Evolutionary conservation across 2,329 filamentous ascomycete genomes (phyloP).

Genomic region (Aureobasidium sp.): DNA sequence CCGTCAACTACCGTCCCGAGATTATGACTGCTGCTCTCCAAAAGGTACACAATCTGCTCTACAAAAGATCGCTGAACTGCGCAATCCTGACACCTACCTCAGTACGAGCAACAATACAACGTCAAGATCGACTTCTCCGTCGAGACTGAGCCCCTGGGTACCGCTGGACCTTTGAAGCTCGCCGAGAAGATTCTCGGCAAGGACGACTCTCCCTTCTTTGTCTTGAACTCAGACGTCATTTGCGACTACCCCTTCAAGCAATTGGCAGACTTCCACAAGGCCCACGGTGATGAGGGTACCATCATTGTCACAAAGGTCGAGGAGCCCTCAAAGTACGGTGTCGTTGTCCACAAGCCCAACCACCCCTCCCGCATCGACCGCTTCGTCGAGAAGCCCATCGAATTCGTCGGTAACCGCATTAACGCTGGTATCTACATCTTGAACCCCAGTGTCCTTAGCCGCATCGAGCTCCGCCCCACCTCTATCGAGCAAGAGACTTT

Average conservation of each 20-base stretch:
- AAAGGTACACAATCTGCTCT: constrained; percentile 51
- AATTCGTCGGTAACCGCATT: constrained; percentile 98
- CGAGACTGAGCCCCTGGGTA: constrained; percentile 91
- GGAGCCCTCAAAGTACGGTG: constrained; percentile 97
- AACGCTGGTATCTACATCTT: constrained; percentile 98
- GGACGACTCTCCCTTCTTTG: constrained; percentile 92
- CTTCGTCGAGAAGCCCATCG: constrained; percentile 98
- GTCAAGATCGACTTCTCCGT: constrained; percentile 97
- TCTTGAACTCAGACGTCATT: constrained; percentile 96
- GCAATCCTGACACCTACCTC: constrained; percentile 28
- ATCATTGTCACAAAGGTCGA: constrained; percentile 99
- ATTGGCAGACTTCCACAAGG: constrained; percentile 84
- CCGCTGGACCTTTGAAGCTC: constrained; percentile 89
- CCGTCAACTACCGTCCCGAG: constrained; percentile 97
- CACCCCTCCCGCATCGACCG: constrained; percentile 90
- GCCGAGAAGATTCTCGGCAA: constrained; percentile 88
- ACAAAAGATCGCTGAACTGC: constrained; percentile 2
- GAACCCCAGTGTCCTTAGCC: constrained; percentile 81
- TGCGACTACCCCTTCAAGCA: constrained; percentile 95
- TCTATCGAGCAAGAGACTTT: constrained; percentile 99
- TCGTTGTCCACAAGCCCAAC: constrained; percentile 92
- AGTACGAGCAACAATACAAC: constrained; percentile 85
- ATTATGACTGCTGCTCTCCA: constrained; percentile 91
- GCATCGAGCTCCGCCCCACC: constrained; percentile 92
- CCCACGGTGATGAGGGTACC: constrained; percentile 89